Evolutionary conservation across 2,329 filamentous ascomycete genomes (phyloP).

Genomic region (Niveomyces coronatus): DNA sequence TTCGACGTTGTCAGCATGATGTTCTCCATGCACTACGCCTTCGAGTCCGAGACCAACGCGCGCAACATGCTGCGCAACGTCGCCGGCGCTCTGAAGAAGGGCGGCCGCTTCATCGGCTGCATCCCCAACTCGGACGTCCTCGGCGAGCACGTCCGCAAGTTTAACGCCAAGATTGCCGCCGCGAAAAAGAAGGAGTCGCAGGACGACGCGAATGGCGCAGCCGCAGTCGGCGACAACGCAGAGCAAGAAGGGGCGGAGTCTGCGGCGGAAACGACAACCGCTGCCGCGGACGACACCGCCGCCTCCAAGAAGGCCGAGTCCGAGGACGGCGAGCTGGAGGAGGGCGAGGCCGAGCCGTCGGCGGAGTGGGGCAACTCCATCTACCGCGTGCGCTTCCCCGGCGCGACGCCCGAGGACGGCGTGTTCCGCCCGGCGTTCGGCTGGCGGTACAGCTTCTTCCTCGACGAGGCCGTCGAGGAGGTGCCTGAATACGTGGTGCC

Average conservation of each 20-base stretch:
- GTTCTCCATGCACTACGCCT: slow-evolving; percentile 99
- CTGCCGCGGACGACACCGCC: slow-evolving; percentile 12
- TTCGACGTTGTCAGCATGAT: slow-evolving; percentile 98
- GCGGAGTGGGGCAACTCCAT: slow-evolving; percentile 90
- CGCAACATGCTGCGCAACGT: slow-evolving; percentile 91
- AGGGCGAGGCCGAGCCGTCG: slow-evolving; percentile 50
- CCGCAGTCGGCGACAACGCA: slow-evolving; percentile 16
- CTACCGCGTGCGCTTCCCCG: slow-evolving; percentile 82
- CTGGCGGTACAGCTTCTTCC: slow-evolving; percentile 96
- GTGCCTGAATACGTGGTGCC: slow-evolving; percentile 97
- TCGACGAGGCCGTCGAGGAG: slow-evolving; percentile 91
- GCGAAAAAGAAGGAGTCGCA: slow-evolving; percentile 28
- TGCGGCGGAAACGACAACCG: slow-evolving; percentile 8
- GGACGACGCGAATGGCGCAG: slow-evolving; percentile 26
- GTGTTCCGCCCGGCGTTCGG: slow-evolving; percentile 90
- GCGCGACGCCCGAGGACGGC: slow-evolving; percentile 72
- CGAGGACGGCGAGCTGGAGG: slow-evolving; percentile 41
- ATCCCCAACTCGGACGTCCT: slow-evolving; percentile 97
- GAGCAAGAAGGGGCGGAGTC: slow-evolving; percentile 7
- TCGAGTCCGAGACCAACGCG: slow-evolving; percentile 84
- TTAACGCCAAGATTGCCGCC: slow-evolving; percentile 46
- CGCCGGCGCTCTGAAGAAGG: slow-evolving; percentile 80
- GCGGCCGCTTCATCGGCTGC: slow-evolving; percentile 85
- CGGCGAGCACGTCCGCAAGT: slow-evolving; percentile 63
- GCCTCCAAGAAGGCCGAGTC: slow-evolving; percentile 19